Percentiles rank a stretch among this genome's conserved stretches.
Conservation (phyloP, 2,329 filamentous ascomycete genomes). For the Aspergillus phoenicis region DNA sequence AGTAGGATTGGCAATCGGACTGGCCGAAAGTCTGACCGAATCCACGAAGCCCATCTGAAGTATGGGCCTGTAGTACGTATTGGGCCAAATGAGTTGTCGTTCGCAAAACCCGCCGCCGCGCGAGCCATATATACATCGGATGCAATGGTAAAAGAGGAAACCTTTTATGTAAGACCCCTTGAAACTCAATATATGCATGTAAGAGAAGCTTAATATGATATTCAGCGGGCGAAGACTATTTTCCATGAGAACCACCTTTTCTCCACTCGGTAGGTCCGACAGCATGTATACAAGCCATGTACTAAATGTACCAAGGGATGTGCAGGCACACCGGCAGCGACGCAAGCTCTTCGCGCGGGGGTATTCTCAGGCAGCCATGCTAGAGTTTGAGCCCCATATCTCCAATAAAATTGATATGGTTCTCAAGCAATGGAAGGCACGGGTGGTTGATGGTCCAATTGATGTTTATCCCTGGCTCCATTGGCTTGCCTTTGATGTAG, state of each 20-base stretch:
- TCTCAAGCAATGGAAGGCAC: neutral
- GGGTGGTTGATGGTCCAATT: neutral
- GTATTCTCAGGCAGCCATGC: neutral
- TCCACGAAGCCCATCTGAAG: neutral
- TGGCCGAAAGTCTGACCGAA: neutral
- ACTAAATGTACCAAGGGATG: neutral
- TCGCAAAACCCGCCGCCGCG: neutral
- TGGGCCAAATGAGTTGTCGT: neutral
- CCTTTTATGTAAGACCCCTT: neutral
- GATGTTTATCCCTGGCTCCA: slow-evolving; percentile 6
- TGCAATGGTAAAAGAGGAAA: neutral
- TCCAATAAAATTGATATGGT: neutral
- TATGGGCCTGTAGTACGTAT: neutral
- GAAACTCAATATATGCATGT: neutral
- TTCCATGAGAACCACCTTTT: slow-evolving; percentile 1
- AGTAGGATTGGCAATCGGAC: neutral
- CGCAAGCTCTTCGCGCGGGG: slow-evolving; percentile 1
- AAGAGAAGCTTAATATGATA: neutral
- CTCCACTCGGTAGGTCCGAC: neutral
- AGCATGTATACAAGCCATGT: no score
- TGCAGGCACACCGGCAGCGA: neutral
- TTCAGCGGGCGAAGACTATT: neutral
- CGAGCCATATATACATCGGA: neutral
- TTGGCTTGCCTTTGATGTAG: neutral
- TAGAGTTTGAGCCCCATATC: slow-evolving; percentile 1